A percentile compares a stretch with the other conserved stretches of the same genome.
Conservation (phyloP, 306 rosid genomes). For the Rosa rugosa region DNA sequence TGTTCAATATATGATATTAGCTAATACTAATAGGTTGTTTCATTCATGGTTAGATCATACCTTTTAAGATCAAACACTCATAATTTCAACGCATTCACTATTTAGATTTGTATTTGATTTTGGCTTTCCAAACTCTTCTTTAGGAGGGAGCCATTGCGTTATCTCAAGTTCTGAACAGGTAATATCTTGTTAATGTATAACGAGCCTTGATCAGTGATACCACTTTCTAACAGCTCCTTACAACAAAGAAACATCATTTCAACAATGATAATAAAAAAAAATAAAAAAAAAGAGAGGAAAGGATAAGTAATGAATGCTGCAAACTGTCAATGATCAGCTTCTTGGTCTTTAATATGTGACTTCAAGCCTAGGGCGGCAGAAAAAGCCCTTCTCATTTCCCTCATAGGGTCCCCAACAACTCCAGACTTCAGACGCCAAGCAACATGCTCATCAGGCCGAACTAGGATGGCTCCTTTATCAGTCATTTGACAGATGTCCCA, state of each 20-base stretch:
- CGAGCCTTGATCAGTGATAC: background rate
- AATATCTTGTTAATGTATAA: background rate
- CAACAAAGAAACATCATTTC: background rate
- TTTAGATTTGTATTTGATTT: background rate
- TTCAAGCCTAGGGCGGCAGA: conserved; percentile 42
- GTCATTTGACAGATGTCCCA: conserved; percentile 79
- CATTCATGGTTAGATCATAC: no score
- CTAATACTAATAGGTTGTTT: no score
- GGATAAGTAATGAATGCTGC: background rate
- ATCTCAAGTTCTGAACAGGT: background rate
- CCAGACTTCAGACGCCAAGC: conserved; percentile 68
- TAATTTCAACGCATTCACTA: background rate
- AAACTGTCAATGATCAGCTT: background rate
- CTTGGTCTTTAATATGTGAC: background rate
- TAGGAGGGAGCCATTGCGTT: background rate
- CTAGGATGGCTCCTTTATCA: conserved; percentile 64
- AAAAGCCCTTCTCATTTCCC: conserved; percentile 65
- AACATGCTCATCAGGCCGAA: conserved; percentile 82
- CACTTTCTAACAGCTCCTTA: background rate
- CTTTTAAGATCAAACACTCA: background rate
- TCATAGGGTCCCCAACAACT: conserved; percentile 47
- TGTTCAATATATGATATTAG: no score
- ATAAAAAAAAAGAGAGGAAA: background rate
- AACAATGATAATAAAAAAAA: background rate
- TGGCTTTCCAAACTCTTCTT: background rate